These are phyloP conservation scores for Paxillus involutus DNA, from an alignment of 768 basidiomycete species.

Conservation along the genomic window DNA sequence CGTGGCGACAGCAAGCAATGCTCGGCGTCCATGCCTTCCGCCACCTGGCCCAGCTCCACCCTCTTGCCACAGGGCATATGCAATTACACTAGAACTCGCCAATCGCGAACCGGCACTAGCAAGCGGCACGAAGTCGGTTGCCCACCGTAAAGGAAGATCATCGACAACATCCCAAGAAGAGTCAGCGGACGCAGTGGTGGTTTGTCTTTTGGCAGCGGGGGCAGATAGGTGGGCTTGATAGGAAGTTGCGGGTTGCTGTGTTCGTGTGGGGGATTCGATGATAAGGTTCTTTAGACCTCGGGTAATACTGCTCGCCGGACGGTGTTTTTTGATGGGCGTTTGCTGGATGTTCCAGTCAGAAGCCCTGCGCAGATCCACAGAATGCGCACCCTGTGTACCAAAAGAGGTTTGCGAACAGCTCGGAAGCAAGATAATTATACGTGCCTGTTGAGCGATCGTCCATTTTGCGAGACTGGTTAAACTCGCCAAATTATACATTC, in stretches of 20 bases:
- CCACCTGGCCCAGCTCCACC: constrained; percentile 45
- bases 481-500: constrained; percentile 85
- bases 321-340: constrained; percentile 45
- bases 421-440: constrained; percentile 7
- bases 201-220: constrained; percentile 22
- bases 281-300: constrained; percentile 64
- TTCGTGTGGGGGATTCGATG: constrained; percentile 36
- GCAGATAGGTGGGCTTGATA: constrained; percentile 32
- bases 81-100: constrained; percentile 53
- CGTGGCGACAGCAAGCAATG: constrained; percentile 72
- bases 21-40: constrained; percentile 44
- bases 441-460: constrained; percentile 66
- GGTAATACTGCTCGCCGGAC: constrained; percentile 56
- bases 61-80: constrained; percentile 70
- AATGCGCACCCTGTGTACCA: constrained; percentile 48
- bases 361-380: constrained; percentile 58
- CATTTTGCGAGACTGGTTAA: constrained; percentile 74
- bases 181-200: constrained; percentile 40
- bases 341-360: constrained; percentile 52
- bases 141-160: constrained; percentile 75
- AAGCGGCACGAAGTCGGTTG: constrained; percentile 84
- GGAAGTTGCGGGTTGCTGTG: constrained; percentile 24
- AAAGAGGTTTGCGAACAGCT: constrained; percentile 3
- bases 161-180: constrained; percentile 75
- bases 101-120: constrained; percentile 67